A percentile compares a stretch with the other conserved stretches of the same genome.
phyloP scores from a whole-genome alignment of 352 stramenopile genomes.

The Globisporangium abappressorium region DNA sequence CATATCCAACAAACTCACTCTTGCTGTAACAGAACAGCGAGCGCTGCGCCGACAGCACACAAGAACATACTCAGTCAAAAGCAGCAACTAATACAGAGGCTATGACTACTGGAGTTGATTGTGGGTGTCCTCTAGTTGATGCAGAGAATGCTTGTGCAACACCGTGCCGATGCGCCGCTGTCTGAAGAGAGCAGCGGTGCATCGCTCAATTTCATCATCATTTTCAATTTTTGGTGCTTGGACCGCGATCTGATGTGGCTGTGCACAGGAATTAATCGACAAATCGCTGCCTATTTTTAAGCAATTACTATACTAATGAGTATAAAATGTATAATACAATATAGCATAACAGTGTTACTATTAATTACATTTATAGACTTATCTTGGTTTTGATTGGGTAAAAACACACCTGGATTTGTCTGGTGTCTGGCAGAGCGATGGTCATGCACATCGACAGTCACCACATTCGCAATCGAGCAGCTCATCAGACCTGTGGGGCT shows the following conservation, averaged over 20 bases:
- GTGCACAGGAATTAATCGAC: not conserved
- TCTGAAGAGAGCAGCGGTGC: not conserved
- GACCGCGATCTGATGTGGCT: not conserved
- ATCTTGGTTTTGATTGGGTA: not conserved
- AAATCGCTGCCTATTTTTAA: not conserved
- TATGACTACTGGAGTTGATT: not conserved
- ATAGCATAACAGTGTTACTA: not conserved
- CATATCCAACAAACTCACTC: not conserved
- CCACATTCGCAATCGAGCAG: not conserved
- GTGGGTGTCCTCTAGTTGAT: not conserved
- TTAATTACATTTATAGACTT: not conserved
- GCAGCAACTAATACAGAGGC: not conserved
- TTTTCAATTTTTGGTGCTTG: not conserved
- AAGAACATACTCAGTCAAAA: not conserved
- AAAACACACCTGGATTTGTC: slow-evolving; percentile 3
- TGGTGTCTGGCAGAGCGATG: slow-evolving; percentile 6
- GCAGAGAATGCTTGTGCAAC: not conserved
- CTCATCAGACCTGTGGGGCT: not conserved
- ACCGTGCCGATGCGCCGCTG: not conserved
- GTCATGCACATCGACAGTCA: not conserved
- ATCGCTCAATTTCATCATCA: not conserved
- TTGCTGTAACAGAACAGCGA: not conserved
- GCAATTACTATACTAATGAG: no score
- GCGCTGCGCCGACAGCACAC: not conserved
- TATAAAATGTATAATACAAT: not conserved